Evolutionary conservation across 768 basidiomycete species (phyloP), one percentile per base, ranked within the genome.

Genomic region (Lentinula guzmanii): DNA sequence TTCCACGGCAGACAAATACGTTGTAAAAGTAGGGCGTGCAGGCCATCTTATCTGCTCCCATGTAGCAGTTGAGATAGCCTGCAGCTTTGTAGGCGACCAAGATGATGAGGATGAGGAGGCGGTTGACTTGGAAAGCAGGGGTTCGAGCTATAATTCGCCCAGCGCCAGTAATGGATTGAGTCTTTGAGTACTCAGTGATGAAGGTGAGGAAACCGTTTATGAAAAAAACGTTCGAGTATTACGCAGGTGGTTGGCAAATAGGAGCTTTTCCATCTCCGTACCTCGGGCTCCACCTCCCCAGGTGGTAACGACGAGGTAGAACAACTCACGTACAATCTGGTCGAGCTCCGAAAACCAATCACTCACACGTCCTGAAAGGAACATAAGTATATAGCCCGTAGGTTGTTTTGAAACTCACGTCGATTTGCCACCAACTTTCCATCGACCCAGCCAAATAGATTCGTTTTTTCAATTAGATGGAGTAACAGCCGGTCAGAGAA

Each of bases 281-380:
- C 62, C 66, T 0, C 58, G 6, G 1, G 66, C 56, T 0, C 66
- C 67, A 0, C 67, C 66, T 2, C 64, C 64, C 63, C 66, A 67
- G 0, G 54, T 65, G 2, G 60, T 5, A 5, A 62, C 56, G 0
- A 67, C 24, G 1, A 53, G 50, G 21, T 63, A 67, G 21, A 59
- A 67, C 48, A 63, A 58, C n/a, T 56, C 60, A 0, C 39, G 61
- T 0, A 67, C 43, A 0, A 67, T 55, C 6, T 67, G 31, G 9
- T 67, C 57, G 0, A 67, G 52, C 4, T 67, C 31, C 0, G 33
- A 2, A 1, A 67, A 46, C 56, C 56, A 58, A 1, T 15, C 1
- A 15, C 18, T 5, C 6, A 58, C 24, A 2, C 2, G 15, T 7
- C 24, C 56, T 58, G n/a, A 2, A 51, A 5, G 24, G 16, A 45